These are phyloP conservation scores for Adansonia madagascariensis DNA, from an alignment of 441 rosid species.

Conservation along the genomic window DNA sequence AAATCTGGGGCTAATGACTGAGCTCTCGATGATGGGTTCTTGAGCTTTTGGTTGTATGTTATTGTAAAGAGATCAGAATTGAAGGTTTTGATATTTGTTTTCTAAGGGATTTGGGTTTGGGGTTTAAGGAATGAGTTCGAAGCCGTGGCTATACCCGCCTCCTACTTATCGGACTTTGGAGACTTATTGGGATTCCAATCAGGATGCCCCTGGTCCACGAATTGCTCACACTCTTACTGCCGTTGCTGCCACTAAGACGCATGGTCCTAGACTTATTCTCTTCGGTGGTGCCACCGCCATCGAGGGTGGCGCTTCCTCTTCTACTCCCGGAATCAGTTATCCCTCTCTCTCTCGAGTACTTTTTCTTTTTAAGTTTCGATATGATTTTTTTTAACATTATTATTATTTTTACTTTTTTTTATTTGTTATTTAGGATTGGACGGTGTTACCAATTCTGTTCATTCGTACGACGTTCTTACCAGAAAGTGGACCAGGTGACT, in stretches of 20 bases:
- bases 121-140: constrained; percentile 59
- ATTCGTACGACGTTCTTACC: constrained; percentile 91
- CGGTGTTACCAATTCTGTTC: constrained; percentile 95
- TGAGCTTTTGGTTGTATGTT: background rate
- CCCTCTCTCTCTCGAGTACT: background rate
- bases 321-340: constrained; percentile 92
- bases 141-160: constrained; percentile 84
- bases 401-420: constrained; percentile 17
- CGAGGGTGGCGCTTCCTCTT: constrained; percentile 82
- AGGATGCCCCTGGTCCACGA: constrained; percentile 95
- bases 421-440: constrained; percentile 62
- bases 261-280: constrained; percentile 90
- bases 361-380: background rate
- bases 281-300: constrained; percentile 98
- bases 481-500: constrained; percentile 89
- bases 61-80: constrained; percentile 1
- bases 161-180: constrained; percentile 79
- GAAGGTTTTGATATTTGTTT: background rate
- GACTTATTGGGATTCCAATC: constrained; percentile 87
- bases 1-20: background rate
- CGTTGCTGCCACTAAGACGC: constrained; percentile 86
- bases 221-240: constrained; percentile 90
- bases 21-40: background rate
- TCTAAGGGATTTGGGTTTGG: background rate
- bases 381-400: background rate